A percentile compares a stretch with the other conserved stretches of the same genome.
Evolutionary conservation across 345 rosid species (phyloP).

Genomic region (Eucalyptus marginata): DNA sequence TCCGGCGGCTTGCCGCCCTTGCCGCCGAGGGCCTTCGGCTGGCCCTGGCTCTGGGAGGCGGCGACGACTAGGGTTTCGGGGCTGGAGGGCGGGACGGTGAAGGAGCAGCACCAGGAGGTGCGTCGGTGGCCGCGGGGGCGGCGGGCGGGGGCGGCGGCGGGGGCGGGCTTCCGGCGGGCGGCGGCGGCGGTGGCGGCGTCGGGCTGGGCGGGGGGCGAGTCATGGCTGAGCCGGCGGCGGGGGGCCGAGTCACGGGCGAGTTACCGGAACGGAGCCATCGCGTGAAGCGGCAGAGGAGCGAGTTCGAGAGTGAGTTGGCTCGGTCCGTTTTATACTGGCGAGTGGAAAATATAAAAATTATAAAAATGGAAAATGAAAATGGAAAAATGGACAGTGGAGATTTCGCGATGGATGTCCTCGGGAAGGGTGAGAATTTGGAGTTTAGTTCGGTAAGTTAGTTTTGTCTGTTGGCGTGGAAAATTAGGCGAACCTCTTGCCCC

Average conservation of each 20-base stretch:
- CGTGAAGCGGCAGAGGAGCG: not conserved
- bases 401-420: not conserved
- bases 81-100: conserved; percentile 60
- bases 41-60: not conserved
- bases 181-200: not conserved
- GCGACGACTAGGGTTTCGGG: conserved; percentile 36
- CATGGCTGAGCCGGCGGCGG: not conserved
- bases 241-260: not conserved
- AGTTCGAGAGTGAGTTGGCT: not conserved
- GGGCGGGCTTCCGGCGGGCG: conserved; percentile 2
- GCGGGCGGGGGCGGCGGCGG: conserved; percentile 7
- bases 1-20: not conserved
- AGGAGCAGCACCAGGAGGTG: conserved; percentile 79
- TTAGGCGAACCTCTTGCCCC: not conserved
- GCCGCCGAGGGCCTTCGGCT: not conserved
- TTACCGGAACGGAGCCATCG: not conserved
- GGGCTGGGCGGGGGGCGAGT: not conserved
- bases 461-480: not conserved
- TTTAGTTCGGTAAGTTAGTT: conserved; percentile 5
- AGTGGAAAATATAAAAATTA: not conserved
- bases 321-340: not conserved
- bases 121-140: conserved; percentile 6
- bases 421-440: not conserved
- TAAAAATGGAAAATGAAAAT: not conserved
- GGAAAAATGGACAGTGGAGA: not conserved